phyloP scores from a whole-genome alignment of 2,329 filamentous ascomycete genomes.

The Hortaea werneckii region DNA sequence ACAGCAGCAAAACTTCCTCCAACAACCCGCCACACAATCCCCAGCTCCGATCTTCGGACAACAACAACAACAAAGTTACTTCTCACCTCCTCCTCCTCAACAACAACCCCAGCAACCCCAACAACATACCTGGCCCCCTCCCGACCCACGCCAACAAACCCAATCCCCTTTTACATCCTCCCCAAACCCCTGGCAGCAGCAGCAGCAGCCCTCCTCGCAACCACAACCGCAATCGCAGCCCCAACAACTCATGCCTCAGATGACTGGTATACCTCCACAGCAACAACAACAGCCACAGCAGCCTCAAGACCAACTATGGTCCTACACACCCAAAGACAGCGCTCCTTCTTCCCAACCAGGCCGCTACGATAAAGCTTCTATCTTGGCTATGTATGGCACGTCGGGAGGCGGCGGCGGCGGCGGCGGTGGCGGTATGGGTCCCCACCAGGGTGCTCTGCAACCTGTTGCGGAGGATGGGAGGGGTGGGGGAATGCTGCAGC shows the following conservation, averaged over 20 bases:
- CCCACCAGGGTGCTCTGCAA: conserved; percentile 9
- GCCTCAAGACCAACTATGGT: conserved; percentile 27
- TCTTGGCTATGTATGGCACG: conserved; percentile 62
- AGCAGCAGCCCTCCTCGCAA: conserved; percentile 10
- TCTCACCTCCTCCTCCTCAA: conserved; percentile 5
- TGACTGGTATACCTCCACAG: conserved; percentile 15
- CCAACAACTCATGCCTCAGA: conserved; percentile 14
- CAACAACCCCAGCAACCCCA: conserved; percentile 12
- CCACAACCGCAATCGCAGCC: conserved; percentile 29
- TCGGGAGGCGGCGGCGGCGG: conserved; percentile 23
- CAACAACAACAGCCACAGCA: conserved; percentile 26
- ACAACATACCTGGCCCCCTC: conserved; percentile 33
- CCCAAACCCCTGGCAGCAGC: conserved; percentile 8
- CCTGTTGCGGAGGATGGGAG: not conserved
- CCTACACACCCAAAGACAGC: conserved; percentile 16
- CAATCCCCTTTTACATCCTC: conserved; percentile 1
- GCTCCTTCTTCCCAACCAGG: conserved; percentile 27
- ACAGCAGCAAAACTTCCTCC: conserved; percentile 5
- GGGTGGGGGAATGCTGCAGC: not conserved
- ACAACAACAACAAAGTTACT: conserved; percentile 10
- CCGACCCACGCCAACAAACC: conserved; percentile 13
- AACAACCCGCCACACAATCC: conserved; percentile 12
- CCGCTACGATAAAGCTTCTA: conserved; percentile 59
- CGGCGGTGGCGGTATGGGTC: conserved; percentile 25
- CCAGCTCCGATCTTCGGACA: conserved; percentile 9